A percentile compares a stretch with the other conserved stretches of the same genome.
These are phyloP conservation scores for Neurospora discreta DNA, from an alignment of 495 filamentous ascomycete genomes.

Conservation along the genomic window DNA sequence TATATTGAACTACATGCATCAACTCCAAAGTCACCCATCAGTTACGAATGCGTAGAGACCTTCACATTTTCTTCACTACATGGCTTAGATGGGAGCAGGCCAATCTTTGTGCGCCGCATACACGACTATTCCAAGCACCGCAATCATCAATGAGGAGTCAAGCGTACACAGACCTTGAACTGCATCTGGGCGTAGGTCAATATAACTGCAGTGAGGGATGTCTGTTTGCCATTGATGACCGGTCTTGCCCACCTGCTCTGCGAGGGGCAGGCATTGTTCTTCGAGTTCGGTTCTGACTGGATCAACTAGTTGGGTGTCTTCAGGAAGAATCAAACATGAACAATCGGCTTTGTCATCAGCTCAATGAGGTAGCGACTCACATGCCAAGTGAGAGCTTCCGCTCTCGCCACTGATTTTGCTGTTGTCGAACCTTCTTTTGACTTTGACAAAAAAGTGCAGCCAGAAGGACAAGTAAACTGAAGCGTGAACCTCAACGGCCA, in stretches of 20 bases:
- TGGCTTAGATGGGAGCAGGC: neutral
- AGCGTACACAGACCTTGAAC: neutral
- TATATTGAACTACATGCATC: neutral
- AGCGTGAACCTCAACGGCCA: neutral
- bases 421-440: neutral
- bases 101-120: neutral
- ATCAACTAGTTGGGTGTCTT: neutral
- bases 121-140: neutral
- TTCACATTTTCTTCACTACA: neutral
- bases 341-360: neutral
- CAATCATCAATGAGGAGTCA: neutral
- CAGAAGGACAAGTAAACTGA: neutral
- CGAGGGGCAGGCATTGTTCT: neutral
- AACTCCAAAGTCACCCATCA: neutral
- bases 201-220: neutral
- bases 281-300: neutral
- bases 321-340: neutral
- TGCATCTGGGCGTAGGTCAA: neutral
- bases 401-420: neutral
- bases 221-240: neutral
- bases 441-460: neutral
- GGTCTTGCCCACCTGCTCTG: neutral
- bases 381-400: neutral
- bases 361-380: neutral
- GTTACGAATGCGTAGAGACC: neutral